Base-by-base conservation (phyloP, 177 flowering plant genomes). In the Vitis hybrid region DNA sequence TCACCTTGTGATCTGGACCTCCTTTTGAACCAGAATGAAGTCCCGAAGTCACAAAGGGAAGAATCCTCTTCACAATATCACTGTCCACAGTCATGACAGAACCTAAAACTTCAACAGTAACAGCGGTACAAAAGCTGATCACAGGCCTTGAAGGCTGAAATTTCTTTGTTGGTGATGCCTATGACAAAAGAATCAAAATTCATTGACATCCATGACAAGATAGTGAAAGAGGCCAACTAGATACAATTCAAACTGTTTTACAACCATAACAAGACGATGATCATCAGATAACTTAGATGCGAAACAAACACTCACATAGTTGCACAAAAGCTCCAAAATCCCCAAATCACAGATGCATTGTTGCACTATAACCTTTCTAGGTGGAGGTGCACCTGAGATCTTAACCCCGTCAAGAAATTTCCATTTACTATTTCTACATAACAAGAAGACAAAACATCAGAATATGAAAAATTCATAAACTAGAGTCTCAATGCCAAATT, bases 331-430 rank as follows among this genome's bases (percentile, higher is more conserved):
- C 71, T 90, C 97, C 78, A 95, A 75, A 70, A 95, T 79, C 14
- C 91, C 93, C 82, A 73, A 70, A 70, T 95, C 98, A 56, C 91
- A 85, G 15, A 85, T 72, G 70, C 99, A 91, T 57, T 95, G 99
- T 69, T 93, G 96, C 64, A 91, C 99, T 48, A 95, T 80, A 67
- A 93, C 87, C 64, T 75, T 76, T 76, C 97, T 87, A n/a, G 98
- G 98, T 11, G 86, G 94, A 18, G 97, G 88, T 13, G 99, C 99
- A 80, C 99, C 99, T 1, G 97, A 90, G 0, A 32, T 64, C 77
- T 89, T 90, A 65, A 91, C 93, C 60, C 88, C 99, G 17, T 88
- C 90, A 21, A 95, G 87, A 80, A 95, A 95, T 45, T 78, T 83
- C 99, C 99, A 95, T 64, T 76, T 89, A 55, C 75, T 81, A 81